Evolutionary conservation across 345 rosid species (phyloP).

Genomic region (Acer negundo): DNA sequence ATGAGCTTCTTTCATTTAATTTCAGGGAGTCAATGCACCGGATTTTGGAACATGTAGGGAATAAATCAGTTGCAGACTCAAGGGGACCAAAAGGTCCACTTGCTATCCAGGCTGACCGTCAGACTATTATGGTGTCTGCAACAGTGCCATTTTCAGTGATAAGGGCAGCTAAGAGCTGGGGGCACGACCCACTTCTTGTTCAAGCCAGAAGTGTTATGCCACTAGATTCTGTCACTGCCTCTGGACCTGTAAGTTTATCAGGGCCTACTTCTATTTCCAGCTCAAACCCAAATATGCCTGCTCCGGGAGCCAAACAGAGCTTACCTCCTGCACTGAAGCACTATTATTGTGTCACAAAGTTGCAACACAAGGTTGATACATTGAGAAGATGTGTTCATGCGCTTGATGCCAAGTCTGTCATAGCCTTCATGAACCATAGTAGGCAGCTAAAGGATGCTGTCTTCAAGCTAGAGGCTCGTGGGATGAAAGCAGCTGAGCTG

Average conservation of each 20-base stretch:
- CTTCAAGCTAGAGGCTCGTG: conserved; percentile 89
- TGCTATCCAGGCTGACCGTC: conserved; percentile 53
- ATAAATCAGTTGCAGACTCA: conserved; percentile 56
- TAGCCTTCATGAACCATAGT: conserved; percentile 89
- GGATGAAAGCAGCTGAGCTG: conserved; percentile 74
- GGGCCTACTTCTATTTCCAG: conserved; percentile 40
- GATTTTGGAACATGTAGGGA: conserved; percentile 85
- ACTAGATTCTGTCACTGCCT: conserved; percentile 47
- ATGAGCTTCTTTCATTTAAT: conserved; percentile 88
- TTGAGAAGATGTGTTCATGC: conserved; percentile 89
- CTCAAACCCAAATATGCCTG: conserved; percentile 41
- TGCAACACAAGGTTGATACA: conserved; percentile 86
- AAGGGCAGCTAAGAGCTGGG: conserved; percentile 94
- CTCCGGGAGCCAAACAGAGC: conserved; percentile 61
- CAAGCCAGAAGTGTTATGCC: conserved; percentile 68
- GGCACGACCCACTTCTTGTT: conserved; percentile 73
- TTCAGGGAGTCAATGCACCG: conserved; percentile 89
- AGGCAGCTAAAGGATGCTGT: conserved; percentile 91
- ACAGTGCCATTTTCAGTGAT: conserved; percentile 91
- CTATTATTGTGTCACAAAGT: conserved; percentile 68
- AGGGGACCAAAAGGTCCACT: conserved; percentile 29
- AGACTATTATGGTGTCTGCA: conserved; percentile 83
- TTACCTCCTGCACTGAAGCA: conserved; percentile 86
- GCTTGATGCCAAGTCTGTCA: conserved; percentile 76
- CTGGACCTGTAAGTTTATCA: conserved; percentile 47